phyloP scores from a whole-genome alignment of 257 asterid species.

The Salvia splendens region DNA sequence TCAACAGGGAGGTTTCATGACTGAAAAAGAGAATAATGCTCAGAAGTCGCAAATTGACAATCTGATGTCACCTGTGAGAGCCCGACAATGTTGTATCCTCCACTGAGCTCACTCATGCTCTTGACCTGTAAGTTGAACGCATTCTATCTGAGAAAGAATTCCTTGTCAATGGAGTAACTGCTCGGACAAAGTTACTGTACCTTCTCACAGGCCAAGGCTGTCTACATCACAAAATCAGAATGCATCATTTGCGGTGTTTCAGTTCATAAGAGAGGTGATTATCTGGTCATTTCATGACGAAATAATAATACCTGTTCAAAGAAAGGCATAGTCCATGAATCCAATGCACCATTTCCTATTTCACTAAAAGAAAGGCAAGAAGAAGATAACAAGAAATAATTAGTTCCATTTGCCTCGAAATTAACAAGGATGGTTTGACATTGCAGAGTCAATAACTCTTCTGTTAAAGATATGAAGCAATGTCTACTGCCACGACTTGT shows the following conservation, averaged over 20 bases:
- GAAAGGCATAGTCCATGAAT: slow-evolving; percentile 89
- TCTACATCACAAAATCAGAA: slow-evolving; percentile 42
- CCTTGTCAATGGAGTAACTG: slow-evolving; percentile 29
- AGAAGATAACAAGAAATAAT: slow-evolving; percentile 8
- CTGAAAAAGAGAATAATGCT: slow-evolving; percentile 24
- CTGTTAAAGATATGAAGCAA: too few relatives aligned
- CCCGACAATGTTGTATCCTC: slow-evolving; percentile 75
- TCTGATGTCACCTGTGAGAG: slow-evolving; percentile 67
- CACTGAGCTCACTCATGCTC: slow-evolving; percentile 67
- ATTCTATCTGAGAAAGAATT: slow-evolving; percentile 34
- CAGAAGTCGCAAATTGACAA: not conserved
- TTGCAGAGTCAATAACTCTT: too few relatives aligned
- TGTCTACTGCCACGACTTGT: not conserved
- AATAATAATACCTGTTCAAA: slow-evolving; percentile 53
- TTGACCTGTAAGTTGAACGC: slow-evolving; percentile 60
- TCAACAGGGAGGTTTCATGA: not conserved
- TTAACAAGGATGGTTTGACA: not conserved
- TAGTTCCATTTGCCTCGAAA: not conserved
- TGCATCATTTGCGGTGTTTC: not conserved
- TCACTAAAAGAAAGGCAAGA: slow-evolving; percentile 48
- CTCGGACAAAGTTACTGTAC: slow-evolving; percentile 43
- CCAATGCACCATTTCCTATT: slow-evolving; percentile 80
- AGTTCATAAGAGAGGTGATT: slow-evolving; percentile 10
- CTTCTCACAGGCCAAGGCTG: slow-evolving; percentile 80
- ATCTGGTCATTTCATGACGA: slow-evolving; percentile 9